Evolutionary conservation across 2,329 filamentous ascomycete species (phyloP), one percentile per base, ranked within the genome.

Genomic region (Fusarium setosum): DNA sequence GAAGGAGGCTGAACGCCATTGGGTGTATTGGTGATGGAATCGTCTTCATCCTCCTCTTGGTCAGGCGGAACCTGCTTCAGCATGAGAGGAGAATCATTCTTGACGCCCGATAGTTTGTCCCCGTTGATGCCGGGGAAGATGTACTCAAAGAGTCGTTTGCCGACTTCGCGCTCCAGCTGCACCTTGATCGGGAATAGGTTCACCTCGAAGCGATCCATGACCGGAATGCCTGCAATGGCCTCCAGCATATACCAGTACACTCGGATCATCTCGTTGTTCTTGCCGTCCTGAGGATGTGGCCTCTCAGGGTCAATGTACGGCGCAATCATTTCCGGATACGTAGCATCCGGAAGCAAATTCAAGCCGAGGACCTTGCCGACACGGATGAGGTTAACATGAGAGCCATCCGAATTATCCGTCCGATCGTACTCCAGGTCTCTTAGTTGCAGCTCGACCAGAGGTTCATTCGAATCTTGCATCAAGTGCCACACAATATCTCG

Each of bases 221-320:
- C 94, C 1, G 95, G 93, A 63, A 99, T 99, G 47, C 96, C 96
- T 34, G 95, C 96, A 76, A 99, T 97, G 8, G 96, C 94, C 79
- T 99, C 96, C 5, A 99, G 85, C 93, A 97, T 97, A 75, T 97
- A 90, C 93, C 96, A 99, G 75, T 97, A 96, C 12, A 99, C 92
- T 31, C 91, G 89, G 50, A 99, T 86, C 91, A 98, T 98, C 73
- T 94, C 93, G 42, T 86, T 85, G 62, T 91, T 88, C 29, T 84
- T 77, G 15, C 82, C 45, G 6, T 75, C 71, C 15, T 65, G 62
- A 21, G 65, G 66, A 75, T 82, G 71, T 66, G 82, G 74, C 76
- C 87, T 79, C 75, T 88, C 86, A 51, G 87, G 86, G 62, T 97
- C 92, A 20, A 91, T 81, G 73, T 97, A 98, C 0, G 96, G 94